Base-by-base conservation (phyloP, 169 alveolate species). In the Amoebophrya sp. region DNA sequence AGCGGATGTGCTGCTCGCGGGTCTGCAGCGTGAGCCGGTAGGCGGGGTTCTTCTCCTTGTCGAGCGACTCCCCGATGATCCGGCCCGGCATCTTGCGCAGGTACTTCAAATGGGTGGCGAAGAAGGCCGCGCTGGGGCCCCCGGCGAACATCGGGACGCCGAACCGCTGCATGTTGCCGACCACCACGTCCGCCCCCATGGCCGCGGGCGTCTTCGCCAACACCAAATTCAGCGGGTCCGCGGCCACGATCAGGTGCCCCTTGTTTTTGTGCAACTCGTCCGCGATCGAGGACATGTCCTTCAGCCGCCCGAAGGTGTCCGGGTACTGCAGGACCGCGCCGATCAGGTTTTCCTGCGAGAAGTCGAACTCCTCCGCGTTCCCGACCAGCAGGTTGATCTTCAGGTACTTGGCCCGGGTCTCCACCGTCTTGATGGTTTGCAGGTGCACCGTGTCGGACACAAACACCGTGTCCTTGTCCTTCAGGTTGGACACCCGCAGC, bases 81-180 rank as follows among this genome's bases (percentile, higher is more conserved):
- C 98, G 94, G 39, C 98, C 98, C 1, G 98, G 98, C 96, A 96
- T 94, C 92, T 95, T 95, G 39, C 97, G 94, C 91, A 95, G 95
- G 90, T 93, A 92, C 83, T 94, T 94, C 93, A 94, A 94, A 90
- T 90, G 94, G 55, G 95, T 92, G 40, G 98, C 96, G 93, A 97
- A 91, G 94, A 93, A 97, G 35, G 97, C 98, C 0, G 98, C 97
- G 47, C 95, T 96, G 10, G 98, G 98, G 32, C 98, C 98, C 39
- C 98, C 98, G 91, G 55, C 96, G 53, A 97, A 97, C 97, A 96
- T 96, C 0, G 98, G 98, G 23, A 95, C 97, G 47, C 98, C 98
- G 89, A 96, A 95, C 92, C 98, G 95, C 93, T 96, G 96, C 90
- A 96, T 93, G 55, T 92, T 93, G 53, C 98, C 98, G 66, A 95